phyloP scores from a whole-genome alignment of 2,329 filamentous ascomycete genomes.

The Scortechinia acanthostroma region DNA sequence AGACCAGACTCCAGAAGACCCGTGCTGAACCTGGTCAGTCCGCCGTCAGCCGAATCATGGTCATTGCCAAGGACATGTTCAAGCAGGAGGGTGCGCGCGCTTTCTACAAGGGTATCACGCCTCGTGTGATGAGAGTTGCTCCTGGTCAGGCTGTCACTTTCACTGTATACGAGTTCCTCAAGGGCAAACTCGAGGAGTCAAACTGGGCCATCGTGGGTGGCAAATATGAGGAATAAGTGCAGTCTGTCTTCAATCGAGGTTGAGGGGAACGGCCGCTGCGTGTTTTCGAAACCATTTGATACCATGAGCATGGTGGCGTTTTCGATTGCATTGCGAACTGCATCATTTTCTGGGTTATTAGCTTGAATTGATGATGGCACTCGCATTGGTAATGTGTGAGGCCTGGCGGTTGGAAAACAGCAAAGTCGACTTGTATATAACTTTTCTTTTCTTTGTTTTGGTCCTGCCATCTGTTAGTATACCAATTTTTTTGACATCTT shows the following conservation, averaged over 20 bases:
- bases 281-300: constrained; percentile 2
- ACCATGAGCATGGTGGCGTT: constrained; percentile 2
- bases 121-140: constrained; percentile 91
- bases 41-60: constrained; percentile 70
- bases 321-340: too few species aligned
- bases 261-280: not conserved
- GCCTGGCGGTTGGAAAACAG: too few species aligned
- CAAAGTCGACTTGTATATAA: too few species aligned
- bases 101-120: constrained; percentile 99
- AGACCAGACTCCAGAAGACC: constrained; percentile 88
- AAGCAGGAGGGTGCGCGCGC: constrained; percentile 87
- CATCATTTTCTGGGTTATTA: too few species aligned
- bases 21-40: constrained; percentile 75
- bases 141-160: constrained; percentile 81
- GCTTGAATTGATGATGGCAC: too few species aligned
- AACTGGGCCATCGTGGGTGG: constrained; percentile 46
- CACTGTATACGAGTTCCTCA: constrained; percentile 73
- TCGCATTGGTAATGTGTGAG: too few species aligned
- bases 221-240: constrained; percentile 59
- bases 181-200: constrained; percentile 58
- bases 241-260: not conserved
- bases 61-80: constrained; percentile 79
- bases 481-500: too few species aligned
- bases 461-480: too few species aligned
- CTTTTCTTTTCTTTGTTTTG: too few species aligned